Conservation (phyloP, 441 rosid genomes). For the Adansonia gregorii region DNA sequence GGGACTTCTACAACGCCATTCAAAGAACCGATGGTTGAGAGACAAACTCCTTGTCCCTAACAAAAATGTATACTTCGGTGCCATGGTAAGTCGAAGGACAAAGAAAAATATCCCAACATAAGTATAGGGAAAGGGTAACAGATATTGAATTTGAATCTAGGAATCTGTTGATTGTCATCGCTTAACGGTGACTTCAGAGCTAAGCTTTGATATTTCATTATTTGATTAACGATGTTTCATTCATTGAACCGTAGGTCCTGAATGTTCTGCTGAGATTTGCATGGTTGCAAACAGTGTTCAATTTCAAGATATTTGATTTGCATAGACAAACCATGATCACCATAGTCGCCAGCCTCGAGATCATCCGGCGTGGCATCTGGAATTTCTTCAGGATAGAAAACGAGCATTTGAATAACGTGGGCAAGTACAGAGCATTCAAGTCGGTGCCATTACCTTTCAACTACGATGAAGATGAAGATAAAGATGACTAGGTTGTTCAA, state of each 20-base stretch:
- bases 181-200: too few species aligned
- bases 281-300: conserved; percentile 67
- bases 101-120: too few species aligned
- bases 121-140: too few species aligned
- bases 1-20: conserved; percentile 65
- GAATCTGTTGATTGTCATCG: too few species aligned
- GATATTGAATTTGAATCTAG: too few species aligned
- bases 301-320: conserved; percentile 35
- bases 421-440: conserved; percentile 29
- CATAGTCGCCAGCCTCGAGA: conserved; percentile 65
- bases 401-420: conserved; percentile 29
- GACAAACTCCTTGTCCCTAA: conserved; percentile 70
- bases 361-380: conserved; percentile 82
- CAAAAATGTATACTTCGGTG: conserved; percentile 54
- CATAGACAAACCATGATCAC: conserved; percentile 46
- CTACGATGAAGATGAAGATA: conserved; percentile 28
- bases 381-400: conserved; percentile 45
- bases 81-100: conserved; percentile 49
- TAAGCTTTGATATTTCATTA: too few species aligned
- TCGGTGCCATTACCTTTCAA: conserved; percentile 31
- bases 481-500: not conserved
- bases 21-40: conserved; percentile 67
- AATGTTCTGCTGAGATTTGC: conserved; percentile 68
- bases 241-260: conserved; percentile 15
- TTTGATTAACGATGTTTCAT: not conserved